phyloP scores from a whole-genome alignment of 2,329 filamentous ascomycete species.

The Davidsoniella neocaledoniae region DNA sequence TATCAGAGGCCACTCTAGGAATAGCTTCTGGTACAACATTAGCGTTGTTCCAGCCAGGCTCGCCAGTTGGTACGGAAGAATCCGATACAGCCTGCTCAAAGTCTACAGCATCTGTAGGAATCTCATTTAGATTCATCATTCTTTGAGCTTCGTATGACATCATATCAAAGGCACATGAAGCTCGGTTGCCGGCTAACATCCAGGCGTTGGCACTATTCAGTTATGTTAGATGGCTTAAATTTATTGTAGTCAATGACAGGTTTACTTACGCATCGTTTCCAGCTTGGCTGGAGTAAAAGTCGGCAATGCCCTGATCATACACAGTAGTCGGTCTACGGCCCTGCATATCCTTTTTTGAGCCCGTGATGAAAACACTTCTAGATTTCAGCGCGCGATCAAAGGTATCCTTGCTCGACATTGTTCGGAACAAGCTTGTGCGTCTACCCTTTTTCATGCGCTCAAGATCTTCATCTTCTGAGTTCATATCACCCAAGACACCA shows the following conservation, averaged over 20 bases:
- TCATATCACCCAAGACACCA: conserved; percentile 9
- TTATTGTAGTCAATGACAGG: not conserved
- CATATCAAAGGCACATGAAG: conserved; percentile 27
- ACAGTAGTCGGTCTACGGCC: conserved; percentile 6
- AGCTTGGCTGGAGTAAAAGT: conserved; percentile 11
- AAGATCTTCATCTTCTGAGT: conserved; percentile 1
- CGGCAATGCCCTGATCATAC: not conserved
- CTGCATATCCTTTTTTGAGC: not conserved
- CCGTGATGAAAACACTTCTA: conserved; percentile 7
- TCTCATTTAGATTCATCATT: conserved; percentile 24
- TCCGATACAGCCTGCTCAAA: conserved; percentile 21
- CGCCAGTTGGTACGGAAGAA: conserved; percentile 19
- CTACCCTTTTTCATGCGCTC: conserved; percentile 6
- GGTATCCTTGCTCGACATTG: conserved; percentile 6
- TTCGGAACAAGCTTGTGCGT: conserved; percentile 9
- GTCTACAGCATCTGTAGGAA: conserved; percentile 17
- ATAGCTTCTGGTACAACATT: conserved; percentile 17
- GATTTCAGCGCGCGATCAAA: not conserved
- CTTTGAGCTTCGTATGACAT: conserved; percentile 30
- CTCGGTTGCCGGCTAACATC: conserved; percentile 17
- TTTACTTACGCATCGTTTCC: conserved; percentile 11
- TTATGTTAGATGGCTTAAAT: not conserved
- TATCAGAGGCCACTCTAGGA: conserved; percentile 28
- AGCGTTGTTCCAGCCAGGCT: conserved; percentile 7
- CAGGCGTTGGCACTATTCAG: conserved; percentile 6